Evolutionary conservation across 2,329 filamentous ascomycete genomes (phyloP), one percentile per base, ranked within the genome.

Genomic region (Neophaeococcomyces aloes): DNA sequence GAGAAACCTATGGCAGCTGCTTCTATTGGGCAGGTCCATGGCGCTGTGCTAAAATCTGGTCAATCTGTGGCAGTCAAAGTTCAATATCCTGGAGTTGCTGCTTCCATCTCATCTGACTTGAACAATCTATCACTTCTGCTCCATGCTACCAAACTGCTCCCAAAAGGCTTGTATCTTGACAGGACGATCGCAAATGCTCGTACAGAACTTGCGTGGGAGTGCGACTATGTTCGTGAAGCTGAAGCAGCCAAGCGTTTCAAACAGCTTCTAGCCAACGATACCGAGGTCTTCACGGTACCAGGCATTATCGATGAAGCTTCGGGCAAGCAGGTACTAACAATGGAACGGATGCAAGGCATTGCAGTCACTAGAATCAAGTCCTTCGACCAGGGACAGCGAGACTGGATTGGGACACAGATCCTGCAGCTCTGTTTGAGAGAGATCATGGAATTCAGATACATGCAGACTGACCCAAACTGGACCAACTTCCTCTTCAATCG

Each of bases 401-500:
- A 98, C 67, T 95, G 88, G 86, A 94, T 98, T 57, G 91, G 91
- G 42, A 91, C 86, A 0, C 85, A 96, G 57, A 85, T 96, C 52
- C 75, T 96, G 41, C 83, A 87, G 3, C 79, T 98, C 8, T 96
- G 87, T 60, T 74, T 96, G 30, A 81, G 88, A 46, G 91, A 96
- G 66, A 89, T 96, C 55, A 81, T 81, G 51, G 86, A 94, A 64
- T 96, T 95, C 75, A 80, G 74, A 48, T 96, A 94, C 68, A 98
- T 98, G 91, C 91, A 98, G 67, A 98, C 91, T 4, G 91, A 98
- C 60, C 91, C 91, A 31, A 98, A 98, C 70, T 98, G 91, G 91
- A 96, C 89, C 27, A 98, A 98, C 65, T 98, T 98, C 63, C 72
- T 96, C 15, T 98, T 86, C 71, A 91, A 96, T 56, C 69, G 78